phyloP scores from a whole-genome alignment of 345 rosid genomes.

The Geranium rotundifolium region DNA sequence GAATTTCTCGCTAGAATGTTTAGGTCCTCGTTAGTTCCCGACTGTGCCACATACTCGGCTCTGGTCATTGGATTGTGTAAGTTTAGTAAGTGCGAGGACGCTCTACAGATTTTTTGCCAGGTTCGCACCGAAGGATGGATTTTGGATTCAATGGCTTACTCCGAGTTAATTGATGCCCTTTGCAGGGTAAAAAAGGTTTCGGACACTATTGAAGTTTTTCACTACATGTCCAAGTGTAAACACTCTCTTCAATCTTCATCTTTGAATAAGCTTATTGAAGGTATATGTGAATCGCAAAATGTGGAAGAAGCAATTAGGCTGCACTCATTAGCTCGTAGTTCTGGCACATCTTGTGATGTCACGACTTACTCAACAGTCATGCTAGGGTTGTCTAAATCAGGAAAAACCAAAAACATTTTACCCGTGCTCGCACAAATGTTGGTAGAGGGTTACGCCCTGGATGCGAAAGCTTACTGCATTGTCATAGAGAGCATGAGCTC shows the following conservation, averaged over 20 bases:
- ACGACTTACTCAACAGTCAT: slow-evolving; percentile 22
- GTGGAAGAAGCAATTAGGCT: slow-evolving; percentile 31
- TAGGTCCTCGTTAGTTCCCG: slow-evolving; percentile 22
- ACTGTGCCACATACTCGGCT: slow-evolving; percentile 31
- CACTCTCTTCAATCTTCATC: slow-evolving; percentile 21
- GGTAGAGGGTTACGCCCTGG: slow-evolving; percentile 25
- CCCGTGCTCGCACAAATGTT: slow-evolving; percentile 28
- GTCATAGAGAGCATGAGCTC: slow-evolving; percentile 24
- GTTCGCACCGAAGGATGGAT: slow-evolving; percentile 18
- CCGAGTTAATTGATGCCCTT: slow-evolving; percentile 36
- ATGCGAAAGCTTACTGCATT: slow-evolving; percentile 31
- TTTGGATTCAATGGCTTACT: slow-evolving; percentile 32
- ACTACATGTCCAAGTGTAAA: slow-evolving; percentile 30
- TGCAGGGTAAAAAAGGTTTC: slow-evolving; percentile 19
- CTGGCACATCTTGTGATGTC: slow-evolving; percentile 21
- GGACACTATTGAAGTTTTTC: slow-evolving; percentile 31
- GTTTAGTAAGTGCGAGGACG: slow-evolving; percentile 20
- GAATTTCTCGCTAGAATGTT: slow-evolving; percentile 43
- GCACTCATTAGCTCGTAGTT: slow-evolving; percentile 2
- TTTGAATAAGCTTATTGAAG: slow-evolving; percentile 22
- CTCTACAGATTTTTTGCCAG: slow-evolving; percentile 21
- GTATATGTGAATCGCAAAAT: slow-evolving; percentile 22
- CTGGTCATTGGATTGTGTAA: slow-evolving; percentile 35
- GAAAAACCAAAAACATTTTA: slow-evolving; percentile 10
- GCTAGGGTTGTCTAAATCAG: slow-evolving; percentile 18